A percentile compares a stretch with the other conserved stretches of the same genome.
Evolutionary conservation across 2,329 filamentous ascomycete species (phyloP).

Genomic region (Fusarium nelsonii): DNA sequence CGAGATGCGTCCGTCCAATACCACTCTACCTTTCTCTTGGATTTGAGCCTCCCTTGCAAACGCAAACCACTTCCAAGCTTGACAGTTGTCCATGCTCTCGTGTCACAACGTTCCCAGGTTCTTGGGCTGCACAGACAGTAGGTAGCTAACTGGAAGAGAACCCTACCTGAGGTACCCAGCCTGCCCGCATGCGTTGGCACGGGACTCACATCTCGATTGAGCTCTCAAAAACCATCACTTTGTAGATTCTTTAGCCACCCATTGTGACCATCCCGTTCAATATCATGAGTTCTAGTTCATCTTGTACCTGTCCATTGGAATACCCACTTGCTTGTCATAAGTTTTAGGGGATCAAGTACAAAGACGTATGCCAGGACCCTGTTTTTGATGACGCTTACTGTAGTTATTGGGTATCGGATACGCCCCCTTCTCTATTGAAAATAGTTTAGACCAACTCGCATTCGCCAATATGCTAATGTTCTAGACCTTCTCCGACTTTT

Average conservation of each 20-base stretch:
- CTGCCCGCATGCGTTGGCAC: constrained; percentile 2
- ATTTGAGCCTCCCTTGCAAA: constrained; percentile 11
- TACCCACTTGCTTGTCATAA: constrained; percentile 4
- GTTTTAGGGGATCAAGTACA: neutral
- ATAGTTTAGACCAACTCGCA: constrained; percentile 16
- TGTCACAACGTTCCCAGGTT: neutral
- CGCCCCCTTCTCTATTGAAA: constrained; percentile 4
- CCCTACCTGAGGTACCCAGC: neutral
- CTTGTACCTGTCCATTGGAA: constrained; percentile 17
- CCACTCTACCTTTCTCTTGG: neutral
- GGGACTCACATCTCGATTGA: constrained; percentile 5
- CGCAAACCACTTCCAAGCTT: constrained; percentile 4
- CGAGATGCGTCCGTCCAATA: constrained; percentile 32
- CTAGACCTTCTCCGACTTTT: constrained; percentile 24
- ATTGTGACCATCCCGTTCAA: neutral
- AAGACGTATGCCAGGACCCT: constrained; percentile 8
- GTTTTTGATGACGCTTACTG: constrained; percentile 24
- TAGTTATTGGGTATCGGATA: constrained; percentile 6
- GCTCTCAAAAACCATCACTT: neutral
- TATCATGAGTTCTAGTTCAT: constrained; percentile 7
- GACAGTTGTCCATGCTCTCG: constrained; percentile 1
- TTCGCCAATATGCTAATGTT: constrained; percentile 24
- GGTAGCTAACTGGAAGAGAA: neutral
- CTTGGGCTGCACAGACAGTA: neutral
- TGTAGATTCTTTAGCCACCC: constrained; percentile 13